phyloP scores from a whole-genome alignment of 1,284 basidiomycete genomes.

The Volvariella volvacea region DNA sequence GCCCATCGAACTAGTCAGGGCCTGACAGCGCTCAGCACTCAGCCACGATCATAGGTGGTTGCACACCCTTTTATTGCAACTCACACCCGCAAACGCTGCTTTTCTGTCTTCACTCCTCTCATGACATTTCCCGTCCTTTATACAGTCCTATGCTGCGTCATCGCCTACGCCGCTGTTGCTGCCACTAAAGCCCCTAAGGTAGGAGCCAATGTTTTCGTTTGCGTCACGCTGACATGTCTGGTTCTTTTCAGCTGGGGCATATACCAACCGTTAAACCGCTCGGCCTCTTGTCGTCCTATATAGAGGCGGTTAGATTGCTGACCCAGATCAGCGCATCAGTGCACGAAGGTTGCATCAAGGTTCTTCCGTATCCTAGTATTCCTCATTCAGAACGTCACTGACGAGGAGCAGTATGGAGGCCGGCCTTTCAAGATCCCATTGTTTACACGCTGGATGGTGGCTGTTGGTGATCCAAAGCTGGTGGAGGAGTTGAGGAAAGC shows the following conservation, averaged over 20 bases:
- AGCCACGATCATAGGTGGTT: too few species aligned
- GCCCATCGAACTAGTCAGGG: too few species aligned
- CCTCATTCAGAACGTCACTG: background rate
- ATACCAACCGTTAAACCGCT: conserved; percentile 18
- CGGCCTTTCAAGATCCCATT: conserved; percentile 18
- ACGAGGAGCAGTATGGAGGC: conserved; percentile 16
- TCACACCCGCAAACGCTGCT: too few species aligned
- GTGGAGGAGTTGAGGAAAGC: conserved; percentile 20
- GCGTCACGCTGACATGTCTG: too few species aligned
- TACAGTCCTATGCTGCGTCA: too few species aligned
- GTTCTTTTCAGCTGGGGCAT: background rate
- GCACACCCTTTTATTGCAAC: too few species aligned
- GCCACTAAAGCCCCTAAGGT: too few species aligned
- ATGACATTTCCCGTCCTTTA: too few species aligned
- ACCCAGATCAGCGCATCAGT: conserved; percentile 12
- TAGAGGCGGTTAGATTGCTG: conserved; percentile 14
- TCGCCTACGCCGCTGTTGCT: too few species aligned
- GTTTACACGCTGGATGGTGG: conserved; percentile 16
- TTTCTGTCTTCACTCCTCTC: too few species aligned
- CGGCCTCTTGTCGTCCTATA: conserved; percentile 14
- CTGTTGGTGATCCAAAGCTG: conserved; percentile 15
- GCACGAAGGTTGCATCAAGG: conserved; percentile 17
- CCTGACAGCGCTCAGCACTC: too few species aligned
- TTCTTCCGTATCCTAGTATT: conserved; percentile 3
- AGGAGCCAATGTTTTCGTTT: too few species aligned